Evolutionary conservation across 2,329 filamentous ascomycete species (phyloP), one percentile per base, ranked within the genome.

Genomic region (Aspergillus alliaceus): DNA sequence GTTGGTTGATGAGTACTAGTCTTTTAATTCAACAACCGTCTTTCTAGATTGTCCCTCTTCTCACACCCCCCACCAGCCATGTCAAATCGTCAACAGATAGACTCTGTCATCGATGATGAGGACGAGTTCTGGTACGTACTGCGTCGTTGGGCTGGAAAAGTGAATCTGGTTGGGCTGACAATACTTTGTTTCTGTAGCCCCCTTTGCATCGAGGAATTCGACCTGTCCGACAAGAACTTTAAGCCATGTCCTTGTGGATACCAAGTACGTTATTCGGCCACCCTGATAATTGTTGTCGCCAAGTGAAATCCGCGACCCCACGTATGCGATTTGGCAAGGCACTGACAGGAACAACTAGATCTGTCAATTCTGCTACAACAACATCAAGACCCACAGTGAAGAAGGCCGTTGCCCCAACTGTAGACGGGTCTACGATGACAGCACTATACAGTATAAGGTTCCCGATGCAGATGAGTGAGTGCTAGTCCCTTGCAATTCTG

Each of bases 291-390:
- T 48, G 18, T n/a, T 18, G 40, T 58, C 51, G 18, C 25, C 44
- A 14, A 37, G 44, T 47, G 46, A 31, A 46, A 15, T 31, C n/a
- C 27, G 35, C 35, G 40, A 40, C 27, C 37, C 57, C 44, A 39
- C 57, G 52, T 55, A 51, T 54, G 53, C 64, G 40, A 66, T 51
- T 34, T 46, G 18, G 48, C 22, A 53, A 29, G 31, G 25, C 6
- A 48, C 51, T 62, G 48, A 62, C 57, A 14, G 20, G 39, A 20
- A 18, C 15, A 11, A 22, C 34, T 69, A 97, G 93, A 93, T 99
- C 74, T 99, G 95, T 77, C 96, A 99, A 81, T 99, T 99, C 78
- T 99, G 95, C 79, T 99, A 93, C 81, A 97, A 99, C 79, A 99
- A 98, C 75, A 96, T 99, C 75, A 96, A 96, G 79, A 96, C 90